Evolutionary conservation across 306 rosid genomes (phyloP), one percentile per base, ranked within the genome.

Genomic region (Inga oerstediana): DNA sequence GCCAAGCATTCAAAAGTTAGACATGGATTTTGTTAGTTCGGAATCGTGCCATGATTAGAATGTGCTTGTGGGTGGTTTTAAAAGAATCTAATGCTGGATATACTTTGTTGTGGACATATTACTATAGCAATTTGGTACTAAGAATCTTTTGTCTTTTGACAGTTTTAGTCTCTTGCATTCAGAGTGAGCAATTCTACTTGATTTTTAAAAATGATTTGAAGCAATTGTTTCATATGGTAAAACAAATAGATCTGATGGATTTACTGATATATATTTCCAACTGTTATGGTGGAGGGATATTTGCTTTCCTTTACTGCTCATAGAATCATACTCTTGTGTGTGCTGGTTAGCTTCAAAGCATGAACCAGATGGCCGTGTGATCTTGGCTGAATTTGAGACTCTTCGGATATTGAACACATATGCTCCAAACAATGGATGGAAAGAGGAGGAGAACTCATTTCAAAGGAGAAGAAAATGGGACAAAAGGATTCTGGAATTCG

Each of bases 401-500:
- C 90, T 96, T 78, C 83, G 91, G 80, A 43, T 93, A 72, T 87
- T 96, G 91, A 96, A 93, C 83, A 96, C 99, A 34, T 96, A 96
- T 84, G 90, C 83, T 34, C 99, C 99, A 79, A 96, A 96, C 85
- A 96, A 96, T 85, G 98, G 99, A 56, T 96, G 99, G 99, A 96
- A 92, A 89, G 99, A 96, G 89, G 99, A 95, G 86, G 89, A 90
- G 82, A 96, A 90, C 79, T 90, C 99, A 80, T 96, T 96, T 85
- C 87, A 75, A 75, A 93, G 99, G 91, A 90, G 99, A 92, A 92
- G 99, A 82, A 96, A 93, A 87, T 96, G 99, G 99, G 99, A 96
- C 87, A 96, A 93, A 86, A 90, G 97, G 77, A 84, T 96, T 71
- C 80, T 93, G 78, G 98, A 96, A 78, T 96, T 96, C 84, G 93